Conservation (phyloP, 2,329 filamentous ascomycete genomes). For the Fonsecaea erecta region DNA sequence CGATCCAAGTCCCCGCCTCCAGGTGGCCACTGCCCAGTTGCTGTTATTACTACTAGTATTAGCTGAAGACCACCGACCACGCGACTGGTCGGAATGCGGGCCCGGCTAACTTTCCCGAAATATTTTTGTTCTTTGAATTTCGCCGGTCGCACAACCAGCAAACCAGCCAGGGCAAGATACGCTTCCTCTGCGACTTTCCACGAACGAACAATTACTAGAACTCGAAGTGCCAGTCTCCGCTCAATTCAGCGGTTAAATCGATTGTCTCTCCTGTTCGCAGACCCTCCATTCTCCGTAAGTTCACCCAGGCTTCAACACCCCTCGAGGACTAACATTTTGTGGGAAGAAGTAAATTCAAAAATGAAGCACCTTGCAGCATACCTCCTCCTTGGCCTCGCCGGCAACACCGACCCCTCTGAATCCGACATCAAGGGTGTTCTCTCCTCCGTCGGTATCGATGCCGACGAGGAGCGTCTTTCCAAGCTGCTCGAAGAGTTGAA, state of each 20-base stretch:
- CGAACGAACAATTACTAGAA: slow-evolving; percentile 59
- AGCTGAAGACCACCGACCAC: not conserved
- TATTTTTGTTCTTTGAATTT: slow-evolving; percentile 37
- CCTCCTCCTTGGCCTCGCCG: slow-evolving; percentile 92
- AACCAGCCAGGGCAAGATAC: too few relatives aligned
- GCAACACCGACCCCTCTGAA: slow-evolving; percentile 87
- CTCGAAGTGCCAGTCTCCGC: slow-evolving; percentile 99
- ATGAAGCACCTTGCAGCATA: slow-evolving; percentile 99
- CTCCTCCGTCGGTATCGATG: slow-evolving; percentile 89
- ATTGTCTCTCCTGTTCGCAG: slow-evolving; percentile 74
- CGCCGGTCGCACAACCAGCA: slow-evolving; percentile 35
- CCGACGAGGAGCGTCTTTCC: slow-evolving; percentile 86
- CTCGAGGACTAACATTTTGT: slow-evolving; percentile 17
- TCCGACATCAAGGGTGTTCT: slow-evolving; percentile 87
- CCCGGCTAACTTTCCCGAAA: slow-evolving; percentile 26
- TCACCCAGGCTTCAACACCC: not conserved
- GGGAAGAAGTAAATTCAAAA: slow-evolving; percentile 58
- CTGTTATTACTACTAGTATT: too few relatives aligned
- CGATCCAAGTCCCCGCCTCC: slow-evolving; percentile 17
- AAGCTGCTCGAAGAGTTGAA: slow-evolving; percentile 80
- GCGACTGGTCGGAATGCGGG: slow-evolving; percentile 11
- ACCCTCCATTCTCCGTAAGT: slow-evolving; percentile 36
- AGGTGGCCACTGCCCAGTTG: slow-evolving; percentile 5
- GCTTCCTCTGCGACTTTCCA: slow-evolving; percentile 36
- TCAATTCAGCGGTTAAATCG: slow-evolving; percentile 95